These are phyloP conservation scores for Cercospora beticola DNA, from an alignment of 2,329 filamentous ascomycete genomes.

Conservation along the genomic window DNA sequence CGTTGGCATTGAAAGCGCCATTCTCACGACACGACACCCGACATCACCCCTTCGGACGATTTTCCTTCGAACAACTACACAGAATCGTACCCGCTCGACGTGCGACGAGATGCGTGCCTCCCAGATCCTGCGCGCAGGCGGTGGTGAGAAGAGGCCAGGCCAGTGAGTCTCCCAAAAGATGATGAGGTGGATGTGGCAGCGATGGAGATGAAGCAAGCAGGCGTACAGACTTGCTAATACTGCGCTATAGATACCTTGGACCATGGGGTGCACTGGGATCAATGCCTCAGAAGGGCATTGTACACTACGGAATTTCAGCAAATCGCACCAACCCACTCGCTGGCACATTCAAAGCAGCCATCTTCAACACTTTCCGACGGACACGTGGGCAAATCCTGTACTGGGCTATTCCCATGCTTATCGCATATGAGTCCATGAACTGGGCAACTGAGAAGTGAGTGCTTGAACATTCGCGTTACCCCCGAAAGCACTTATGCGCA, in stretches of 20 bases:
- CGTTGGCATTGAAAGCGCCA: conserved; percentile 1
- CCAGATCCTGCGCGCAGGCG: conserved; percentile 38
- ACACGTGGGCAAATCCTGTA: conserved; percentile 85
- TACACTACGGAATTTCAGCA: conserved; percentile 72
- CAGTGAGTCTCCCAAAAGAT: conserved; percentile 36
- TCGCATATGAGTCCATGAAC: conserved; percentile 78
- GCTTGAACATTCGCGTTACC: background rate
- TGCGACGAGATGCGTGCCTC: conserved; percentile 40
- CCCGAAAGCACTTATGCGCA: background rate
- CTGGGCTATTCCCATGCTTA: conserved; percentile 74
- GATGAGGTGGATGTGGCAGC: background rate
- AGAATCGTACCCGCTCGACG: conserved; percentile 17
- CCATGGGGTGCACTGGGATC: conserved; percentile 68
- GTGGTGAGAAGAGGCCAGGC: conserved; percentile 45
- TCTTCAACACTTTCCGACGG: conserved; percentile 95
- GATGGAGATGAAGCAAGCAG: background rate
- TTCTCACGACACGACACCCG: background rate
- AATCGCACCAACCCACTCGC: conserved; percentile 90
- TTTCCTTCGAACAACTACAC: background rate
- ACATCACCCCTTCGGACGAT: background rate
- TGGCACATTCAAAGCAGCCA: conserved; percentile 71
- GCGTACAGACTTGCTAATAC: conserved; percentile 13
- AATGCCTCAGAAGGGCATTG: conserved; percentile 60
- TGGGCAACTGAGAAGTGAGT: conserved; percentile 90
- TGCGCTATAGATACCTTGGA: conserved; percentile 63